Evolutionary conservation across 768 basidiomycete species (phyloP).

Genomic region (Solioccasus polychromus): DNA sequence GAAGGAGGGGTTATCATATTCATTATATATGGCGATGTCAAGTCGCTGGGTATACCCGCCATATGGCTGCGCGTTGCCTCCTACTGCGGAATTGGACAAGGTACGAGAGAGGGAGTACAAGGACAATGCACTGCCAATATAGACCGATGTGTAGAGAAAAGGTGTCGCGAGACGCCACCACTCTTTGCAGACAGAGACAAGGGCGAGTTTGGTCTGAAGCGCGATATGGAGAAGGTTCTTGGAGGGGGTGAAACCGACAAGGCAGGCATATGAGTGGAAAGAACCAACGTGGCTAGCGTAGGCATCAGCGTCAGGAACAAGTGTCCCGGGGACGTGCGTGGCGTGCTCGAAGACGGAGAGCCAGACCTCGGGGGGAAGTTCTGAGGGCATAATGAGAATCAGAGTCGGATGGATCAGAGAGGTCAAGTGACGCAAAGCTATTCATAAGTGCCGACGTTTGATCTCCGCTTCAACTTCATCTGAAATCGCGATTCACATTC

Average conservation of each 20-base stretch:
- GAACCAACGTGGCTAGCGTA: conserved; percentile 10
- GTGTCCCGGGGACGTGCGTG: conserved; percentile 16
- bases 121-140: conserved; percentile 16
- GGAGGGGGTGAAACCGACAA: too few species aligned
- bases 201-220: conserved; percentile 23
- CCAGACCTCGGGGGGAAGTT: conserved; percentile 28
- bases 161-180: conserved; percentile 27
- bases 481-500: too few species aligned
- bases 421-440: too few species aligned
- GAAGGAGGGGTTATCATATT: conserved; percentile 3
- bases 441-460: too few species aligned
- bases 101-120: conserved; percentile 17
- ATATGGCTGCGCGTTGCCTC: conserved; percentile 13
- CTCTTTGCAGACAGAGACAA: conserved; percentile 29
- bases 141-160: conserved; percentile 24
- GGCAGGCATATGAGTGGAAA: conserved; percentile 4
- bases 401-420: too few species aligned
- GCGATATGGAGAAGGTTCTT: conserved; percentile 13
- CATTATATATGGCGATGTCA: conserved; percentile 25
- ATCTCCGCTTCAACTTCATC: too few species aligned
- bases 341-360: conserved; percentile 21
- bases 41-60: conserved; percentile 25
- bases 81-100: conserved; percentile 10
- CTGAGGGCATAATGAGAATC: too few species aligned
- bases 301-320: conserved; percentile 24